Conservation (phyloP, 495 filamentous ascomycete genomes). For the Entonaema liquescens region DNA sequence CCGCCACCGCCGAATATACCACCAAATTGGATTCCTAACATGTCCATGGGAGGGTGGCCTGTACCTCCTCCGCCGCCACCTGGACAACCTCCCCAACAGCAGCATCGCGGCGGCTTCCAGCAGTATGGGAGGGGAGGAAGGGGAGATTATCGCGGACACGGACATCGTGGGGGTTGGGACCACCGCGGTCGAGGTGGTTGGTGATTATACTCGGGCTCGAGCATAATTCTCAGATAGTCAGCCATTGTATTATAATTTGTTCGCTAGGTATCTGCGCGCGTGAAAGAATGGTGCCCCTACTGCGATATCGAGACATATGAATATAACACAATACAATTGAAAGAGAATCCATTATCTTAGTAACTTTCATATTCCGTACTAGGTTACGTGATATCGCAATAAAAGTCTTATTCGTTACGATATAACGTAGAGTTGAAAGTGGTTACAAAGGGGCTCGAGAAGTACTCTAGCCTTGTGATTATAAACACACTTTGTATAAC, state of each 20-base stretch:
- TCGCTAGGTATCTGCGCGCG: neutral
- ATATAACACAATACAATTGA: neutral
- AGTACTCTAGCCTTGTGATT: neutral
- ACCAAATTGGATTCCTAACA: conserved; percentile 42
- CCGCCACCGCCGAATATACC: conserved; percentile 49
- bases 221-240: neutral
- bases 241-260: neutral
- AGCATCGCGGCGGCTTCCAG: conserved; percentile 38
- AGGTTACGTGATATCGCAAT: neutral
- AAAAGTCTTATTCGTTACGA: neutral
- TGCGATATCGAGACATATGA: neutral
- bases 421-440: neutral
- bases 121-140: conserved; percentile 44
- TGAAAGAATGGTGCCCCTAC: neutral
- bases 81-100: conserved; percentile 28
- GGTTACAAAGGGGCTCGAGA: neutral
- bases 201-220: conserved; percentile 11
- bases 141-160: conserved; percentile 41
- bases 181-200: conserved; percentile 37
- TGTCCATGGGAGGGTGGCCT: conserved; percentile 38
- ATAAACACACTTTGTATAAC: no score
- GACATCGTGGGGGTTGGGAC: conserved; percentile 44
- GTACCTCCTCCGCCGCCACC: conserved; percentile 35
- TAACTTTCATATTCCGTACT: neutral
- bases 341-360: neutral